Evolutionary conservation across 495 filamentous ascomycete genomes (phyloP).

Genomic region (Evernia prunastri): DNA sequence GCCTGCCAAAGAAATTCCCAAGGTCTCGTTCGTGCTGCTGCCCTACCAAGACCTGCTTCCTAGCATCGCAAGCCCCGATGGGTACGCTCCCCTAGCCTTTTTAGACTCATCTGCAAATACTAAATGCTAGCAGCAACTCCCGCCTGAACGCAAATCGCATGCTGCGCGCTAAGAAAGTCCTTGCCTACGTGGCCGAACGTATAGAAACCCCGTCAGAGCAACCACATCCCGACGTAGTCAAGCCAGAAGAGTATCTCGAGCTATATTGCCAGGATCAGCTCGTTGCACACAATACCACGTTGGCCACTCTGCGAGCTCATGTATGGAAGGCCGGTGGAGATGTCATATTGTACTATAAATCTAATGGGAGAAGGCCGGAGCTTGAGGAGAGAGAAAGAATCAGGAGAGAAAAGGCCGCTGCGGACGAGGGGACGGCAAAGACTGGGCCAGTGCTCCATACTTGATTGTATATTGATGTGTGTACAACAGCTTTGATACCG

Average conservation of each 20-base stretch:
- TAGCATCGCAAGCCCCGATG: constrained; percentile 56
- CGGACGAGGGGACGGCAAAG: constrained; percentile 21
- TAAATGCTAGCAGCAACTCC: constrained; percentile 52
- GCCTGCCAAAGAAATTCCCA: constrained; percentile 84
- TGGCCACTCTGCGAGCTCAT: constrained; percentile 82
- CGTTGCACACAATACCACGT: constrained; percentile 69
- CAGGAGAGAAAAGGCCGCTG: constrained; percentile 11
- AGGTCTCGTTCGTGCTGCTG: constrained; percentile 84
- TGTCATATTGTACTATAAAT: constrained; percentile 82
- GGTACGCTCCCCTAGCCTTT: constrained; percentile 29
- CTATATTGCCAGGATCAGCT: constrained; percentile 84
- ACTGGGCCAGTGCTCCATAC: constrained; percentile 19
- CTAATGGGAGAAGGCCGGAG: constrained; percentile 65
- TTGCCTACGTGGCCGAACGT: constrained; percentile 83
- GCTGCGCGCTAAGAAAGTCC: constrained; percentile 91
- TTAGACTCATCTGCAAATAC: neutral
- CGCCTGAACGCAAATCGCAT: constrained; percentile 94
- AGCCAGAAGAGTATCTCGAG: constrained; percentile 88
- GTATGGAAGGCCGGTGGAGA: constrained; percentile 90
- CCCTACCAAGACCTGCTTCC: constrained; percentile 76
- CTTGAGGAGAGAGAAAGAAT: constrained; percentile 24
- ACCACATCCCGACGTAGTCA: constrained; percentile 53
- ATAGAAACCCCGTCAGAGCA: constrained; percentile 59
- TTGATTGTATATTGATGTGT: constrained; percentile 4
- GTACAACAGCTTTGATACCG: neutral